Percentiles rank a stretch among this genome's conserved stretches.
phyloP scores from a whole-genome alignment of 495 filamentous ascomycete genomes.

The Pseudotulostoma volvatum region DNA sequence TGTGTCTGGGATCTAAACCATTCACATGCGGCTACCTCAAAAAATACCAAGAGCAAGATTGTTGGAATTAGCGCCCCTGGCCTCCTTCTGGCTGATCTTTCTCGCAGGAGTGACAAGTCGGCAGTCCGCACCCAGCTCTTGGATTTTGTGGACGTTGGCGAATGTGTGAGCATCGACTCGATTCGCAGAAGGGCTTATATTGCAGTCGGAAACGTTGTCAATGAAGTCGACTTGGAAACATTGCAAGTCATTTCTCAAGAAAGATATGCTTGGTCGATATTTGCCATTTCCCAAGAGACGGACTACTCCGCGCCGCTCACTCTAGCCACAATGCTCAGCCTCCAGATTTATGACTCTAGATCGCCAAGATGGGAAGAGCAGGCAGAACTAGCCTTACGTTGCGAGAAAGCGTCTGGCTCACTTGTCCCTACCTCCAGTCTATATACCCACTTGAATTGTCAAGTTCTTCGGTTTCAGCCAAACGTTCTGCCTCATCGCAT shows the following conservation, averaged over 20 bases:
- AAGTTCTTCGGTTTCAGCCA: conserved; percentile 22
- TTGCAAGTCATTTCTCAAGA: conserved; percentile 53
- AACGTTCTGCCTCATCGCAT: conserved; percentile 26
- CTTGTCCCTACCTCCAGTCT: conserved; percentile 17
- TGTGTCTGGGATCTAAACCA: conserved; percentile 73
- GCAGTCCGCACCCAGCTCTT: conserved; percentile 27
- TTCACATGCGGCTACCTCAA: conserved; percentile 26
- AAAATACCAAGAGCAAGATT: conserved; percentile 42
- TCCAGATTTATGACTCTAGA: conserved; percentile 75
- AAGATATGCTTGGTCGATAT: conserved; percentile 69
- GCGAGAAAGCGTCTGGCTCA: conserved; percentile 18
- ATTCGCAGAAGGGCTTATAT: conserved; percentile 55
- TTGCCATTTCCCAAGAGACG: conserved; percentile 61
- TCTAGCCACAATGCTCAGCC: conserved; percentile 63
- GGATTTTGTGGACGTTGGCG: conserved; percentile 55
- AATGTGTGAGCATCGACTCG: conserved; percentile 72
- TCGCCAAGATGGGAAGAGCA: conserved; percentile 26
- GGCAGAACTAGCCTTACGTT: conserved; percentile 25
- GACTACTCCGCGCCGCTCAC: conserved; percentile 57
- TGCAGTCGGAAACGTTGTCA: conserved; percentile 56
- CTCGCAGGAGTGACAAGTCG: conserved; percentile 24
- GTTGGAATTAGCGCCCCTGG: conserved; percentile 47
- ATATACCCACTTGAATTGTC: conserved; percentile 23
- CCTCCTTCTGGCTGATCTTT: conserved; percentile 36
- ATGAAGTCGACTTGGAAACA: conserved; percentile 72